Conservation (phyloP, 495 filamentous ascomycete genomes). For the Neurospora sp. region DNA sequence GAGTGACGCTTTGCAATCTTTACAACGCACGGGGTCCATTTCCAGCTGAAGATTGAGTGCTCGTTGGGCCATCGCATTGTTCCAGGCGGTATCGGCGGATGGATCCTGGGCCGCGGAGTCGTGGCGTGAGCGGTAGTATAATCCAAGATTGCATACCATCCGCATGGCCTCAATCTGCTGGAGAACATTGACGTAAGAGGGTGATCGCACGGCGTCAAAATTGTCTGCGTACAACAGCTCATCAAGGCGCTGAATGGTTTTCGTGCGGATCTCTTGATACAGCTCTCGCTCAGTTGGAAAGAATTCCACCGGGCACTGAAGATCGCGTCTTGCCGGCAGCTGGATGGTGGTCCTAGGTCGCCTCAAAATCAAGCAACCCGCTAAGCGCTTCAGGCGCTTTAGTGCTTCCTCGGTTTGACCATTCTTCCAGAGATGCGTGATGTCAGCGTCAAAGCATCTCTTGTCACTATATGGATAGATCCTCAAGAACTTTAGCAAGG, state of each 20-base stretch:
- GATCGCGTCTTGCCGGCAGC: constrained; percentile 21
- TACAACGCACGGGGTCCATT: constrained; percentile 3
- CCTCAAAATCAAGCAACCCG: constrained; percentile 25
- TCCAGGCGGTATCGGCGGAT: constrained; percentile 6
- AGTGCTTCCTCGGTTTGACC: constrained; percentile 24
- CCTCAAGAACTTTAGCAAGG: constrained; percentile 30
- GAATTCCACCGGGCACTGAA: constrained; percentile 18
- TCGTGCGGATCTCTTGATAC: constrained; percentile 17
- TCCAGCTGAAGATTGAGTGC: constrained; percentile 16
- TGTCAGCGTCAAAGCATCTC: constrained; percentile 23
- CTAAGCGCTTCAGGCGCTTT: constrained; percentile 26
- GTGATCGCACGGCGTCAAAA: not conserved
- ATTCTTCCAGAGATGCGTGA: constrained; percentile 24
- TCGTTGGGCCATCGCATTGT: constrained; percentile 10
- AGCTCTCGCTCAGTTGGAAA: constrained; percentile 15
- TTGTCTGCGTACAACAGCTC: constrained; percentile 3
- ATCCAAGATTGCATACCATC: constrained; percentile 32
- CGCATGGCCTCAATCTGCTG: constrained; percentile 34
- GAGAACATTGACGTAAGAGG: constrained; percentile 24
- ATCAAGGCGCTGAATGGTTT: constrained; percentile 17
- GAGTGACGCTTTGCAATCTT: not conserved
- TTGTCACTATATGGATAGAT: constrained; percentile 29
- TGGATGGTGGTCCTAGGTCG: constrained; percentile 26
- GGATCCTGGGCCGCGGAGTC: not conserved
- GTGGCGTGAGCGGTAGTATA: constrained; percentile 16